Base-by-base conservation (phyloP, 2,329 filamentous ascomycete genomes). In the Phyllosticta ampelicida region DNA sequence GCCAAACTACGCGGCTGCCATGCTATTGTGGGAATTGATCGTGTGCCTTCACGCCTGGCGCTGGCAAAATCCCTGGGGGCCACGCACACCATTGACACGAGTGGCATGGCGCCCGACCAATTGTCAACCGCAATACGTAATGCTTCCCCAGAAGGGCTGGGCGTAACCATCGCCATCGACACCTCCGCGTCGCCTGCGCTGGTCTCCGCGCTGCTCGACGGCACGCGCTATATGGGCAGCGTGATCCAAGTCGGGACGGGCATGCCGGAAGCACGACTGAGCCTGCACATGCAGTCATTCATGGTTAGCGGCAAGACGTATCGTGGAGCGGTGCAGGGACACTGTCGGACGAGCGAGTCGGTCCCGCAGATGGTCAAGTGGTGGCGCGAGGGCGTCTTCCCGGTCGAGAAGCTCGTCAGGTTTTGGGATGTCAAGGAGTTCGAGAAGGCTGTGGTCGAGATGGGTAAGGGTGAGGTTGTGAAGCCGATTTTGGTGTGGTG, bases 171-270 rank as follows among this genome's bases (percentile, higher is more conserved):
- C 50, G 70, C 72, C 5, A 70, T 81, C 55, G 78, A 81, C 58
- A 79, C 77, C 0, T 79, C 75, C 1, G 78, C 75, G 0, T 70
- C 69, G 1, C 69, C 71, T 48, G 58, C 72, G 48, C 59, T 78
- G 60, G 65, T 79, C 16, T 67, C 72, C 8, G 73, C 73, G 2
- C 72, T 70, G 3, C 62, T 78, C 9, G 68, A 74, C 2, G 73
- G 71, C 52, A 73, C 76, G 3, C 66, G 74, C 9, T 75, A 74
- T 54, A 71, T 71, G 61, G 78, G 77, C 1, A 75, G 73, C 60
- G 70, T 78, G 18, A 72, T 80, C 9, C 77, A 79, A 63, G 74
- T 80, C 9, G 78, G 78, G 0, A 73, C 73, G 0, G 72, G 77
- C 3, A 53, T 57, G 36, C 73, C 76, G 1, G 71, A 75, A 5